Conservation (phyloP, 192 early-diverging fungal species). For the Umbelopsis ramanniana region DNA sequence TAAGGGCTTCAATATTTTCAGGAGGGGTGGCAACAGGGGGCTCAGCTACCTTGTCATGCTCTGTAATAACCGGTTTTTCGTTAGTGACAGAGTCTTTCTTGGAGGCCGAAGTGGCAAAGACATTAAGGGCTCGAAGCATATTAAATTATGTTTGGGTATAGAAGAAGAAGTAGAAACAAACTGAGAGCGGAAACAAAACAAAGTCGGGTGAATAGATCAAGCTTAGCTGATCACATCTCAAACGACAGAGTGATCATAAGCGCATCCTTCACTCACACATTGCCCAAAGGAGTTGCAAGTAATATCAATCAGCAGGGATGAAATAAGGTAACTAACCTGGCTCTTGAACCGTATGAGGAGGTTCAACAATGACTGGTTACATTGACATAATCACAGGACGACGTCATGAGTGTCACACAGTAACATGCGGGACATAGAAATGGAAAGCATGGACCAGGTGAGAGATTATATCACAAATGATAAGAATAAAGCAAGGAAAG, state of each 20-base stretch:
- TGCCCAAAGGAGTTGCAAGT: constrained; percentile 1
- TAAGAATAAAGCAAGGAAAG: not conserved
- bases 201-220: not conserved
- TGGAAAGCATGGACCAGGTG: constrained; percentile 20
- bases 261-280: not conserved
- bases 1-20: constrained; percentile 14
- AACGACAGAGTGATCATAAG: not conserved
- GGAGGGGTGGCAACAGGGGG: constrained; percentile 18
- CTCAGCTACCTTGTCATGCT: constrained; percentile 21
- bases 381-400: constrained; percentile 17
- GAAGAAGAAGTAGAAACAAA: too few species aligned
- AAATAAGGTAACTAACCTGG: constrained; percentile 10
- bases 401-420: constrained; percentile 18
- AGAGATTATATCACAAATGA: not conserved
- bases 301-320: not conserved
- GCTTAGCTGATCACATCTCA: not conserved
- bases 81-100: constrained; percentile 13
- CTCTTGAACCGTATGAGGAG: constrained; percentile 15
- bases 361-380: constrained; percentile 16
- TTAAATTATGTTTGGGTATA: not conserved
- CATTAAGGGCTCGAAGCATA: constrained; percentile 18
- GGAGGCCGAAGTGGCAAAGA: not conserved
- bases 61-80: constrained; percentile 13
- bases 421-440: constrained; percentile 13
- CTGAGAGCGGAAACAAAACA: not conserved